These are phyloP conservation scores for Cicer bijugum DNA, from an alignment of 306 rosid species.

Conservation along the genomic window DNA sequence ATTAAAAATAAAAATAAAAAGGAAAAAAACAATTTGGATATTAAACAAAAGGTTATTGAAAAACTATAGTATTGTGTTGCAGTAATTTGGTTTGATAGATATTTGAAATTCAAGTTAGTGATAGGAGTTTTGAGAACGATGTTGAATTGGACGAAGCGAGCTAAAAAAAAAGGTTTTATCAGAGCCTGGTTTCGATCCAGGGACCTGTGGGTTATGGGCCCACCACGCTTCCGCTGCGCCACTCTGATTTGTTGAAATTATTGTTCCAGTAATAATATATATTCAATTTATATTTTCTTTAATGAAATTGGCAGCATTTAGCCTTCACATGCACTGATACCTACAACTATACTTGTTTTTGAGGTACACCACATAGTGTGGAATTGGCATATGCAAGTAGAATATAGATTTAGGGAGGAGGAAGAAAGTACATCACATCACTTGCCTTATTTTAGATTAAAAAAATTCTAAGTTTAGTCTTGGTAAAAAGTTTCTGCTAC, in stretches of 20 bases:
- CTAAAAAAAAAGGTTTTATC: background rate
- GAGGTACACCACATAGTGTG: no score
- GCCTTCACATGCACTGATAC: no score
- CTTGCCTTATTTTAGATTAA: no score
- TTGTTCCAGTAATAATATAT: rapidly evolving
- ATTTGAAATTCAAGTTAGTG: background rate
- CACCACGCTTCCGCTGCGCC: slow-evolving; percentile 41
- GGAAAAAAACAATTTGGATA: background rate
- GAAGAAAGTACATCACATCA: no score
- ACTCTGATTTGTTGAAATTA: background rate
- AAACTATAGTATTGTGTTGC: no score
- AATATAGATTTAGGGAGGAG: no score
- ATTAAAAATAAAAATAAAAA: background rate
- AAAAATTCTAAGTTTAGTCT: no score
- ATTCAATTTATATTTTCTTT: background rate
- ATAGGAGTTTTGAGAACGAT: background rate
- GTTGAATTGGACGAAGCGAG: background rate
- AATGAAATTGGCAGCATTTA: no score
- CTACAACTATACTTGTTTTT: no score
- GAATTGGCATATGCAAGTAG: no score
- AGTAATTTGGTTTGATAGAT: no score
- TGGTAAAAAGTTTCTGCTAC: no score
- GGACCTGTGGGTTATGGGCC: slow-evolving; percentile 41
- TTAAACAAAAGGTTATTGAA: background rate
- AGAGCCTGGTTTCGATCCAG: slow-evolving; percentile 31